These are phyloP conservation scores for Verbascum thapsus DNA, from an alignment of 257 asterid species.

Conservation along the genomic window DNA sequence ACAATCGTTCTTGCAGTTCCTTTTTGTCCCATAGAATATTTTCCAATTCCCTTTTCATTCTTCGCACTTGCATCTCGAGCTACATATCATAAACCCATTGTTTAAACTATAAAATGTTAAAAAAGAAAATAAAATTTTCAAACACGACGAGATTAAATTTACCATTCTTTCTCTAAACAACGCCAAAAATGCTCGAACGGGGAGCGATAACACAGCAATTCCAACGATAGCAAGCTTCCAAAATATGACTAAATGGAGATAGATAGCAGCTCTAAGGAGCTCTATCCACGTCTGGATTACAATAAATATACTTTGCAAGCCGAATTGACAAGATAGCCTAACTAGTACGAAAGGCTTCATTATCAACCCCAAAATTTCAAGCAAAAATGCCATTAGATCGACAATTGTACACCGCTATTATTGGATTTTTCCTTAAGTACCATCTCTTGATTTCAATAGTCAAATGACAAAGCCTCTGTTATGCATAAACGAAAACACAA, in stretches of 20 bases:
- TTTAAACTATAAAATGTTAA: too few species aligned
- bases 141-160: not conserved
- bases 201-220: too few species aligned
- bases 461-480: too few species aligned
- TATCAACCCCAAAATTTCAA: constrained; percentile 36
- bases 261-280: constrained; percentile 45
- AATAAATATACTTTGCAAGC: constrained; percentile 34
- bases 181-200: constrained; percentile 52
- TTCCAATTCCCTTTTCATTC: constrained; percentile 41
- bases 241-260: constrained; percentile 41
- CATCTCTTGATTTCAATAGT: constrained; percentile 29
- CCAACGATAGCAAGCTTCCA: constrained; percentile 32
- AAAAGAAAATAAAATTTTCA: too few species aligned
- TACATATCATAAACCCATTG: constrained; percentile 22
- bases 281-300: constrained; percentile 56
- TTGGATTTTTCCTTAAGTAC: not conserved
- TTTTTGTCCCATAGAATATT: constrained; percentile 38
- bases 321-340: constrained; percentile 42
- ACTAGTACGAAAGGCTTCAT: constrained; percentile 51
- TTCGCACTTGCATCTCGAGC: constrained; percentile 43
- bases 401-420: constrained; percentile 9
- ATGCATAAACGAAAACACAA: too few species aligned
- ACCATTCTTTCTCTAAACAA: constrained; percentile 56
- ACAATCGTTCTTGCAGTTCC: constrained; percentile 35
- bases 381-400: constrained; percentile 35